These are phyloP conservation scores for Ophiostoma australiae DNA, from an alignment of 2,329 filamentous ascomycete genomes.

Conservation along the genomic window DNA sequence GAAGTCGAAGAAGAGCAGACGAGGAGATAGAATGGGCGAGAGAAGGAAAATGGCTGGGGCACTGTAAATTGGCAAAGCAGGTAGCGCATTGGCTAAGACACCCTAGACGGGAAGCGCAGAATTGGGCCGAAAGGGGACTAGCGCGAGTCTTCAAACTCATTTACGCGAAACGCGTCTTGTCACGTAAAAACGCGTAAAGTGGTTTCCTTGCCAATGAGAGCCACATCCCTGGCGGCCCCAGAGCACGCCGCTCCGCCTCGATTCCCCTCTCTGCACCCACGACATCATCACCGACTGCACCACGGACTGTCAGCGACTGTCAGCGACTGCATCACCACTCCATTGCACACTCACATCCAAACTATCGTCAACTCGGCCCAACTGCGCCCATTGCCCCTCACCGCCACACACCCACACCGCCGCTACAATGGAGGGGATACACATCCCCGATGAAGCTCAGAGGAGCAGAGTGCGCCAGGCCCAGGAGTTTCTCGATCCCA, in stretches of 20 bases:
- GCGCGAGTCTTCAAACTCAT: background rate
- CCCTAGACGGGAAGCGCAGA: background rate
- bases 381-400: background rate
- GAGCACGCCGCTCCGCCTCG: background rate
- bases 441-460: slow-evolving; percentile 78
- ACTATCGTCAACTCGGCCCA: background rate
- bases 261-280: too few relatives aligned
- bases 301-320: too few relatives aligned
- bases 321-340: too few relatives aligned
- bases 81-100: background rate
- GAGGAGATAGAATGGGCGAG: background rate
- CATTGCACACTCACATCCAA: too few relatives aligned
- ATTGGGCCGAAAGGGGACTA: background rate
- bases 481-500: slow-evolving; percentile 90
- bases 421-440: slow-evolving; percentile 60
- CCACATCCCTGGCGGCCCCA: background rate
- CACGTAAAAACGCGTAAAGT: slow-evolving; percentile 18
- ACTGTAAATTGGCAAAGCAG: background rate
- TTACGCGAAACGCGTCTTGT: slow-evolving; percentile 18
- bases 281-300: too few relatives aligned
- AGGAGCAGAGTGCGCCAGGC: slow-evolving; percentile 79
- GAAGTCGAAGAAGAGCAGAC: background rate
- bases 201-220: background rate
- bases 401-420: slow-evolving; percentile 8
- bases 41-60: slow-evolving; percentile 6